Base-by-base conservation (phyloP, 192 early-diverging fungal genomes). In the Kickxella alabastrina region DNA sequence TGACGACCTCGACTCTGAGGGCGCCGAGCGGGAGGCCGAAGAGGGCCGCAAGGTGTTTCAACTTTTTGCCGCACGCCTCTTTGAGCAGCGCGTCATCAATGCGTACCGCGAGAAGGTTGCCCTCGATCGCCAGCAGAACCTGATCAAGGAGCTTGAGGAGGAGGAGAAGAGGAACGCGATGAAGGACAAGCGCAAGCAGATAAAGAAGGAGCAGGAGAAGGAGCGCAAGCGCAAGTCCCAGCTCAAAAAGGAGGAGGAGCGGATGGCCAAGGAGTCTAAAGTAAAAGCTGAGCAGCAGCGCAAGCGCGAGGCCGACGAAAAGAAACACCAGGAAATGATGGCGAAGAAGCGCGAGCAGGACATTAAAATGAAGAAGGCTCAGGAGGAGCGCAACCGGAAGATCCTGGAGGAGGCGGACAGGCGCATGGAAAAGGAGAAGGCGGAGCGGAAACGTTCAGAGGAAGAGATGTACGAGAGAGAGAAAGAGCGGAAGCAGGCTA, bases 41-140 rank as follows among this genome's bases (percentile, higher is more conserved):
- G 92, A 95, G 54, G 89, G 91, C 7, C 83, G 92, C 17, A 82
- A 85, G 9, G 92, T 92, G 85, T 96, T 98, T 63, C 92, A 94
- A 66, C 88, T 93, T 24, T 93, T 96, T 82, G 92, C 92, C 7
- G 92, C 95, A 17, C 87, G 89, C 40, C 89, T 98, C 82, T 95
- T 98, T 82, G 95, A 96, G 68, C 92, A 98, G 57, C 85, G 95
- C 10, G 92, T 98, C 5, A 70, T 98, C 35, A 80, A 85, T 48
- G 89, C 92, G 4, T 98, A 95, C 57, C 84, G 92, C 28, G 95
- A 98, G 77, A 92, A 95, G 78, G 84, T 93, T 14, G 94, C 91
- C 4, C 83, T 82, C 25, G 92, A 95, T 53, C 83, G 90, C 40
- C 92, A 92, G 66, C 79, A 85, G 58, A 84, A 89, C 10, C 79